These are phyloP conservation scores for Picochlorum costavermella DNA, from an alignment of 139 green algal species.

Conservation along the genomic window DNA sequence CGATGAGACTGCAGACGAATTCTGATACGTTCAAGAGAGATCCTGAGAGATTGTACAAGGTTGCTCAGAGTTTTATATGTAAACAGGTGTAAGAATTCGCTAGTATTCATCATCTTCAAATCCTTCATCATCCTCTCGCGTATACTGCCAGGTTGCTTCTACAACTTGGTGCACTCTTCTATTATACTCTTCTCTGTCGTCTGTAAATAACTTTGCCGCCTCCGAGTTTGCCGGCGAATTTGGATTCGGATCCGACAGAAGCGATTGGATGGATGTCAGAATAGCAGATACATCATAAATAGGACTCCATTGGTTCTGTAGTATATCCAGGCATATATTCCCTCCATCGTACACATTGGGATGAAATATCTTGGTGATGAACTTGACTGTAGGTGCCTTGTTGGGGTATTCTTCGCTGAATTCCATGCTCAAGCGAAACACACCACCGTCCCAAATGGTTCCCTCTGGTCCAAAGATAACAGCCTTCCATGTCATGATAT, in stretches of 20 bases:
- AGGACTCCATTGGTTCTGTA: constrained; percentile 98
- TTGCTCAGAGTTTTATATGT: constrained; percentile 43
- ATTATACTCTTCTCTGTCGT: constrained; percentile 88
- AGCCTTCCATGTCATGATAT: constrained; percentile 99
- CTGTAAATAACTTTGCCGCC: constrained; percentile 82
- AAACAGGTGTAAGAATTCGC: constrained; percentile 24
- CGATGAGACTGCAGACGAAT: constrained; percentile 60
- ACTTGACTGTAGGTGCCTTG: constrained; percentile 92
- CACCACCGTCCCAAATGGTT: constrained; percentile 93
- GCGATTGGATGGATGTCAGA: constrained; percentile 94
- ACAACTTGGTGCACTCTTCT: constrained; percentile 77
- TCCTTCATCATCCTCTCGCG: constrained; percentile 15
- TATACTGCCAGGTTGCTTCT: constrained; percentile 58
- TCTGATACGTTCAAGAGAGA: constrained; percentile 18
- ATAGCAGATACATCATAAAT: constrained; percentile 97
- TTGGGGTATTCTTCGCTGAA: constrained; percentile 98
- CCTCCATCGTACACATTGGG: constrained; percentile 96
- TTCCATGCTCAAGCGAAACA: constrained; percentile 89
- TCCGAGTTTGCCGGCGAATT: constrained; percentile 96
- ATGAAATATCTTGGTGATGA: constrained; percentile 92
- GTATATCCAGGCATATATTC: constrained; percentile 95
- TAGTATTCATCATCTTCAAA: background rate
- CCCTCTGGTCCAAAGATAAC: constrained; percentile 98
- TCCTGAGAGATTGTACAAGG: constrained; percentile 18
- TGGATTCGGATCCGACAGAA: constrained; percentile 95